phyloP scores from a whole-genome alignment of 2,329 filamentous ascomycete genomes.

The Curvularia sp. region DNA sequence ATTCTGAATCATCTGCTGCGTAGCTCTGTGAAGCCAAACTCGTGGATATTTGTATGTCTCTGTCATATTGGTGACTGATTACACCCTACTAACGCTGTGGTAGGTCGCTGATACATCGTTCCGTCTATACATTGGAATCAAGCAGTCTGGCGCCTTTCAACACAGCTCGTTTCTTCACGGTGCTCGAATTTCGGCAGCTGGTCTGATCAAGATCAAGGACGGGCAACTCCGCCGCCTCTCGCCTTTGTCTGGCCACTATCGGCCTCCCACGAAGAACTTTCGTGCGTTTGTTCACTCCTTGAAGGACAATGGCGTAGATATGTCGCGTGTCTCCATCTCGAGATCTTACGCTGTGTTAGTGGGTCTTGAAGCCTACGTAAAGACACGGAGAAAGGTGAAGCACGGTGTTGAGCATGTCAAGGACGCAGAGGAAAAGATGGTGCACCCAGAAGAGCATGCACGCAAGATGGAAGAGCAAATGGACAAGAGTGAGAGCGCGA shows the following conservation, averaged over 20 bases:
- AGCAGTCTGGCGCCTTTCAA: slow-evolving; percentile 85
- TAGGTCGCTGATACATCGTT: slow-evolving; percentile 79
- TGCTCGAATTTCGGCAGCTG: slow-evolving; percentile 79
- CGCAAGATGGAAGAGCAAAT: slow-evolving; percentile 56
- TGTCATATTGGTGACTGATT: not conserved
- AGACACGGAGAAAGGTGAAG: slow-evolving; percentile 71
- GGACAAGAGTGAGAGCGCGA: slow-evolving; percentile 67
- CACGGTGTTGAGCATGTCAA: slow-evolving; percentile 58
- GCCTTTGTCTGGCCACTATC: slow-evolving; percentile 77
- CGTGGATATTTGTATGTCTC: slow-evolving; percentile 80
- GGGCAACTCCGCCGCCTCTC: slow-evolving; percentile 77
- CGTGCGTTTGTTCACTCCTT: slow-evolving; percentile 78
- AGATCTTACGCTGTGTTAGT: slow-evolving; percentile 83
- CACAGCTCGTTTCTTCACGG: slow-evolving; percentile 90
- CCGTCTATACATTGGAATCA: slow-evolving; percentile 87
- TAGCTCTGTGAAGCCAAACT: slow-evolving; percentile 82
- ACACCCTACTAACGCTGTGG: not conserved
- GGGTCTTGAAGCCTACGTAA: slow-evolving; percentile 80
- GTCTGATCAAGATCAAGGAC: slow-evolving; percentile 82
- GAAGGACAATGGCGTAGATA: slow-evolving; percentile 76
- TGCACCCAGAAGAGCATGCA: slow-evolving; percentile 66
- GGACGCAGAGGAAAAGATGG: slow-evolving; percentile 64
- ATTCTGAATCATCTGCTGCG: slow-evolving; percentile 80
- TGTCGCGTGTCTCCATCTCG: slow-evolving; percentile 78
- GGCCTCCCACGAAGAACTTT: slow-evolving; percentile 83